A percentile compares a stretch with the other conserved stretches of the same genome.
These are phyloP conservation scores for Thraustochytrium sp. DNA, from an alignment of 352 stramenopile genomes.

Conservation along the genomic window DNA sequence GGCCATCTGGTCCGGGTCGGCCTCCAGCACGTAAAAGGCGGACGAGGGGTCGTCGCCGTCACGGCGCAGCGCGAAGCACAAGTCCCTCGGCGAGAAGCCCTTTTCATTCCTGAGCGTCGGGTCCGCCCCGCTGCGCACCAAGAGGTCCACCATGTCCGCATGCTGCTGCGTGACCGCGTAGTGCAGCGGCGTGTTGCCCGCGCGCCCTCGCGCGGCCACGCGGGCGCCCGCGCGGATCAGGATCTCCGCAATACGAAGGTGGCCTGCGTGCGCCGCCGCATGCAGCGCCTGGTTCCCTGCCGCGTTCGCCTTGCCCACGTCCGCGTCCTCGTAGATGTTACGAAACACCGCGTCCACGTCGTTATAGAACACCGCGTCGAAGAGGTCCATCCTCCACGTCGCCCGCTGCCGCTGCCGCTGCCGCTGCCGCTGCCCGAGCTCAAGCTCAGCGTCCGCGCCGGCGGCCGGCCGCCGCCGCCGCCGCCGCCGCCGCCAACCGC, in stretches of 20 bases:
- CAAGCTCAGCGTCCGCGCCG: no score
- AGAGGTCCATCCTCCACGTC: conserved; percentile 21
- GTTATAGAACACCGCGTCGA: conserved; percentile 9
- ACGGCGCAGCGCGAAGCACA: conserved; percentile 42
- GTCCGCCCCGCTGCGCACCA: conserved; percentile 74
- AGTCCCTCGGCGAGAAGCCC: conserved; percentile 61
- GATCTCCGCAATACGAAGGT: neutral
- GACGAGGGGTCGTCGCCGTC: neutral
- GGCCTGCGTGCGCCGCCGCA: conserved; percentile 4
- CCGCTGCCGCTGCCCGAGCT: no score
- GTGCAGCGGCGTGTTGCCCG: conserved; percentile 73
- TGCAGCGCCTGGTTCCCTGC: conserved; percentile 14
- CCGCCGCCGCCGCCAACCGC: no score
- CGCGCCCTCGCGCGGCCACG: conserved; percentile 64
- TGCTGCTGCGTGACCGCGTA: conserved; percentile 72
- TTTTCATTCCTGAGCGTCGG: conserved; percentile 66
- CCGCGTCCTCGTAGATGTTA: conserved; percentile 11
- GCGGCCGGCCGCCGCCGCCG: no score
- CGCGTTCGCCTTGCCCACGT: neutral
- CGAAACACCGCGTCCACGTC: conserved; percentile 4
- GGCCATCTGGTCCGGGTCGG: neutral
- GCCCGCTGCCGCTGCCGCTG: no score
- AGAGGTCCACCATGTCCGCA: conserved; percentile 68
- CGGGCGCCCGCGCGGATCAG: conserved; percentile 56
- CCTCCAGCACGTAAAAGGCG: neutral